A percentile compares a stretch with the other conserved stretches of the same genome.
These are phyloP conservation scores for Diaporthe nobilis DNA, from an alignment of 2,329 filamentous ascomycete species.

Conservation along the genomic window DNA sequence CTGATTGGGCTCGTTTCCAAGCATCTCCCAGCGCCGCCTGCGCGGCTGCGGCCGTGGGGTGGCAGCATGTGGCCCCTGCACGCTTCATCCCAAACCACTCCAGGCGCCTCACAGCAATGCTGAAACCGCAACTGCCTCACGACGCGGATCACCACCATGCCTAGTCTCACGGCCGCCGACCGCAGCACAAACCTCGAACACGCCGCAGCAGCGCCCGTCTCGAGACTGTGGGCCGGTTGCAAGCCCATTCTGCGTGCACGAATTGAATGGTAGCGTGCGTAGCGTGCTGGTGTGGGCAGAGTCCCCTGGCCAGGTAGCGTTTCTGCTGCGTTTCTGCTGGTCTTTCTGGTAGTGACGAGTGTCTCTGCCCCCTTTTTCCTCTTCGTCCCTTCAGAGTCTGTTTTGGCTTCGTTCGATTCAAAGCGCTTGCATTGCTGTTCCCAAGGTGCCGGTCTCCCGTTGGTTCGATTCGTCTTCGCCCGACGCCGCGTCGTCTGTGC, in stretches of 20 bases:
- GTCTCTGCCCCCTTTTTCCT: constrained; percentile 17
- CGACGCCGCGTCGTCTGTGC: constrained; percentile 33
- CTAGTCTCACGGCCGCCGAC: constrained; percentile 15
- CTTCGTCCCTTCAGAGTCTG: constrained; percentile 35
- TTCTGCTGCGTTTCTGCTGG: constrained; percentile 42
- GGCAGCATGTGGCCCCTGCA: constrained; percentile 39
- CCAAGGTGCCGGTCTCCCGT: constrained; percentile 33
- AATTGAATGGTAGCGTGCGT: constrained; percentile 23
- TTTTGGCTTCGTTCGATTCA: constrained; percentile 41
- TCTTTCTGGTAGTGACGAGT: constrained; percentile 36
- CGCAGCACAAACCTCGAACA: constrained; percentile 44
- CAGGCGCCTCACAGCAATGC: constrained; percentile 32
- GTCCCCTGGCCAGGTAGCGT: constrained; percentile 35
- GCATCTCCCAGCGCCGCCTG: constrained; percentile 17
- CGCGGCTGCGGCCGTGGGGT: constrained; percentile 34
- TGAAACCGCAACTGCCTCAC: constrained; percentile 42
- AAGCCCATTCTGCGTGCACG: constrained; percentile 6
- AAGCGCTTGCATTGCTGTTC: constrained; percentile 18
- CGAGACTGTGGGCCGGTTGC: constrained; percentile 36
- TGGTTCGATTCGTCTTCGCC: constrained; percentile 35
- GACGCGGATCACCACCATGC: constrained; percentile 36
- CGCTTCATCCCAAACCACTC: constrained; percentile 39
- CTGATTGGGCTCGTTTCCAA: constrained; percentile 32
- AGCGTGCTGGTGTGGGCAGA: constrained; percentile 15
- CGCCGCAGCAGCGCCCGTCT: constrained; percentile 32